A percentile compares a stretch with the other conserved stretches of the same genome.
Evolutionary conservation across 2,329 filamentous ascomycete species (phyloP).

Genomic region (Colletotrichum lindemuthianum): DNA sequence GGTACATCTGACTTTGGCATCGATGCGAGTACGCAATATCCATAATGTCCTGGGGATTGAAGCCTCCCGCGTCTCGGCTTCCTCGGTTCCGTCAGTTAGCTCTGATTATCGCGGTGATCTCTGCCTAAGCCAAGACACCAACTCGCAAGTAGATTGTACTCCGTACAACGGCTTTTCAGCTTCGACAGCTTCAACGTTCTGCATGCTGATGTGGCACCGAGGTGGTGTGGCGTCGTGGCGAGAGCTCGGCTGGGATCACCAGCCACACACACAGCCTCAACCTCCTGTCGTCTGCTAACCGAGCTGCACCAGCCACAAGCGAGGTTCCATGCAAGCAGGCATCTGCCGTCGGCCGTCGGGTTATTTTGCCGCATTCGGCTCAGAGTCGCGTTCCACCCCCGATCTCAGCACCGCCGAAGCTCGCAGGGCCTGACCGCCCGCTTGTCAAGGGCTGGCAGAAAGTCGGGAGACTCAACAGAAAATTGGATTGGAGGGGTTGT

Average conservation of each 20-base stretch:
- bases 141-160: not conserved
- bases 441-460: slow-evolving; percentile 29
- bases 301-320: slow-evolving; percentile 2
- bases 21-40: not conserved
- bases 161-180: not conserved
- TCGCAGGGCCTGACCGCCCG: slow-evolving; percentile 30
- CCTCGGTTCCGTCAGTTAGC: slow-evolving; percentile 2
- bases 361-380: slow-evolving; percentile 22
- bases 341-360: slow-evolving; percentile 17
- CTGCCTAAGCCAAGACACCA: not conserved
- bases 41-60: not conserved
- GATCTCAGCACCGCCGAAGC: slow-evolving; percentile 12
- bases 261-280: slow-evolving; percentile 3
- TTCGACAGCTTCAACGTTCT: too few species aligned
- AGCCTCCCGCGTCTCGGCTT: slow-evolving; percentile 4
- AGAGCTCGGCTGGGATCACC: not conserved
- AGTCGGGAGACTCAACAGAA: slow-evolving; percentile 32
- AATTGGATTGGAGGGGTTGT: slow-evolving; percentile 34
- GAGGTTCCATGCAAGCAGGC: too few species aligned
- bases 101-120: slow-evolving; percentile 22
- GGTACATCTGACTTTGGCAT: not conserved
- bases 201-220: not conserved
- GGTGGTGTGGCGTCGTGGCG: slow-evolving; percentile 6
- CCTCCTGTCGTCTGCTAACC: not conserved
- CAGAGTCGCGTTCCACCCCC: slow-evolving; percentile 8